These are phyloP conservation scores for Tetrahymena borealis DNA, from an alignment of 73 alveolate genomes.

Conservation along the genomic window DNA sequence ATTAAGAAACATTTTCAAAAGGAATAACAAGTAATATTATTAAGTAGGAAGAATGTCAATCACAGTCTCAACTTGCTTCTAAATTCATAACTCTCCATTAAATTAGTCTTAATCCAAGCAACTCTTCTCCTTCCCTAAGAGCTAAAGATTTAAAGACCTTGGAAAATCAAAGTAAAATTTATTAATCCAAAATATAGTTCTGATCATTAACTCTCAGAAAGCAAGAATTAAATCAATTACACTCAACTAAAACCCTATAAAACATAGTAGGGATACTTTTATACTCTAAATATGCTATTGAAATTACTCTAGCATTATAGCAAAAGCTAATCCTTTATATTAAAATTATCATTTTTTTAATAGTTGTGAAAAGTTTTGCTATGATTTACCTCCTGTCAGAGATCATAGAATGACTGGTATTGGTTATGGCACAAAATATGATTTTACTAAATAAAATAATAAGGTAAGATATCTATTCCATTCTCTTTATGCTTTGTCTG, in stretches of 20 bases:
- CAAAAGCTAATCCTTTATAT: too few species aligned
- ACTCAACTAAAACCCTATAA: too few species aligned
- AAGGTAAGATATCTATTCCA: neutral
- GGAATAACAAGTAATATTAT: neutral
- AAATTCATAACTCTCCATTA: neutral
- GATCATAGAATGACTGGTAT: slow-evolving; percentile 3
- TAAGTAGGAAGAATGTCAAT: neutral
- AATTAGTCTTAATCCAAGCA: neutral
- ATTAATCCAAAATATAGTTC: neutral
- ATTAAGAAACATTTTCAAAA: neutral
- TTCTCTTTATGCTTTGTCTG: neutral
- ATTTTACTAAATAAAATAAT: neutral
- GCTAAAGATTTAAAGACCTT: neutral
- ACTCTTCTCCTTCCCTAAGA: neutral
- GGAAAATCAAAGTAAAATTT: neutral
- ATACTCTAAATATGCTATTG: too few species aligned
- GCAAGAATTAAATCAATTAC: too few species aligned
- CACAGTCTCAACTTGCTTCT: neutral
- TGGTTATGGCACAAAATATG: neutral
- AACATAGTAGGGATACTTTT: too few species aligned
- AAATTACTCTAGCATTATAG: too few species aligned
- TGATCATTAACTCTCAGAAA: neutral
- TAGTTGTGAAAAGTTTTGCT: neutral
- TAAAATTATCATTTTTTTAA: too few species aligned
- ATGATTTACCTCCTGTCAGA: neutral